Percentiles rank a stretch among this genome's conserved stretches.
phyloP scores from a whole-genome alignment of 2,329 filamentous ascomycete species.

The Mycocentrospora acerina region DNA sequence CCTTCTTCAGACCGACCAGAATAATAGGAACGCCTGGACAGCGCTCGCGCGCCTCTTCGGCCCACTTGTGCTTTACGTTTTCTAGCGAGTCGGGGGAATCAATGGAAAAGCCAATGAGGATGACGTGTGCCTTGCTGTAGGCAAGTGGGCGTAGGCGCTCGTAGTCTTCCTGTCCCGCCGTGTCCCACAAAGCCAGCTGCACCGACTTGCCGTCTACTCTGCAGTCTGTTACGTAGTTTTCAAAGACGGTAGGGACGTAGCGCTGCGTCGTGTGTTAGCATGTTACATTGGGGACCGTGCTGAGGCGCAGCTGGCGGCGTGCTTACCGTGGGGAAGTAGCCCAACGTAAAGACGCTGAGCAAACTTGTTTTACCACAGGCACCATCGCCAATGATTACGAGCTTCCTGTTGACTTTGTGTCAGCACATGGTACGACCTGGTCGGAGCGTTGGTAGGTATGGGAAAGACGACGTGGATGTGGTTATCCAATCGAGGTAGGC shows the following conservation, averaged over 20 bases:
- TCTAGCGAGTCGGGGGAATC: conserved; percentile 95
- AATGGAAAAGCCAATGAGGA: conserved; percentile 92
- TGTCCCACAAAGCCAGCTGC: conserved; percentile 97
- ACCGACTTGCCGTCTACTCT: conserved; percentile 98
- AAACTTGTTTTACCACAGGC: conserved; percentile 98
- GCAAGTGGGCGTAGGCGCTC: conserved; percentile 91
- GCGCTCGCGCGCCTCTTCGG: conserved; percentile 90
- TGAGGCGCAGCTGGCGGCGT: conserved; percentile 12
- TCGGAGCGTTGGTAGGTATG: conserved; percentile 10
- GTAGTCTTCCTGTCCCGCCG: conserved; percentile 98
- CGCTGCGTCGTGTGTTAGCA: conserved; percentile 34
- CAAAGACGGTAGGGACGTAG: conserved; percentile 82
- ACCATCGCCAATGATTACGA: conserved; percentile 96
- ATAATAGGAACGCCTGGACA: conserved; percentile 94
- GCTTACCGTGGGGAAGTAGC: conserved; percentile 95
- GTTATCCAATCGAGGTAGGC: conserved; percentile 9
- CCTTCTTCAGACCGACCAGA: conserved; percentile 94
- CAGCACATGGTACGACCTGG: conserved; percentile 20
- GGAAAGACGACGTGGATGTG: conserved; percentile 9
- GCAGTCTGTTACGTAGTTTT: conserved; percentile 99
- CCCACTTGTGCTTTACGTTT: conserved; percentile 99
- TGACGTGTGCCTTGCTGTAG: conserved; percentile 96
- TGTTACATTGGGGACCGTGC: conserved; percentile 16
- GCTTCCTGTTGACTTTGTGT: conserved; percentile 64
- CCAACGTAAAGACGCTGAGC: conserved; percentile 94